Evolutionary conservation across 1,139 yeast genomes (phyloP), one percentile per base, ranked within the genome.

Genomic region (Yamadazyma epiphylla): DNA sequence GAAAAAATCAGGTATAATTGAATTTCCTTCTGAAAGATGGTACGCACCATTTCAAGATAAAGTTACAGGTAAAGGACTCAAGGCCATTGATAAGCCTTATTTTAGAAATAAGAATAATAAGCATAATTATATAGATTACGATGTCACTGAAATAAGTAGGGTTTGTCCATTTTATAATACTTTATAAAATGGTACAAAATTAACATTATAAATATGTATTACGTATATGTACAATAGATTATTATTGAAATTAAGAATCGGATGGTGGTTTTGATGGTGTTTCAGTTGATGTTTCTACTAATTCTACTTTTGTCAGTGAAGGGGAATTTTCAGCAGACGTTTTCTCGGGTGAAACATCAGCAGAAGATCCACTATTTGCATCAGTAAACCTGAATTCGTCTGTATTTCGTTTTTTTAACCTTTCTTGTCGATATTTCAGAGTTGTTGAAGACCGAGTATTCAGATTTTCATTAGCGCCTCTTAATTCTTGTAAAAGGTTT

Each of bases 401-500:
- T n/a, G n/a, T n/a, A n/a, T n/a, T n/a, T n/a, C n/a, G n/a, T n/a
- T 31, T 36, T 27, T 38, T 42, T 14, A 43, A 32, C 26, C 71
- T 46, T 38, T 62, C 64, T 39, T 58, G 64, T 42, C 74, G 49
- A 35, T 58, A 63, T 36, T 53, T 58, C 31, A 58, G 64, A 10
- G 71, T 68, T 4, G 69, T 57, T 12, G 60, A 51, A 10, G 48
- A 36, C 5, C 48, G 32, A 1, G 42, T 19, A 5, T 38, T 39
- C 14, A 7, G 14, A 19, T 33, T 38, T 11, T 55, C 61, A 19
- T 48, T 48, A 3, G 52, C 57, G 8, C 74, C 70, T 39, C 85
- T 58, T 22, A 80, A 60, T 41, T 77, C 83, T 40, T 70, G 73
- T 19, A 80, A 61, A 37, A 80, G 61, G 39, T 64, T 70, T 42